Evolutionary conservation across 331 rosid genomes (phyloP).

Genomic region (Rosa hybrid): DNA sequence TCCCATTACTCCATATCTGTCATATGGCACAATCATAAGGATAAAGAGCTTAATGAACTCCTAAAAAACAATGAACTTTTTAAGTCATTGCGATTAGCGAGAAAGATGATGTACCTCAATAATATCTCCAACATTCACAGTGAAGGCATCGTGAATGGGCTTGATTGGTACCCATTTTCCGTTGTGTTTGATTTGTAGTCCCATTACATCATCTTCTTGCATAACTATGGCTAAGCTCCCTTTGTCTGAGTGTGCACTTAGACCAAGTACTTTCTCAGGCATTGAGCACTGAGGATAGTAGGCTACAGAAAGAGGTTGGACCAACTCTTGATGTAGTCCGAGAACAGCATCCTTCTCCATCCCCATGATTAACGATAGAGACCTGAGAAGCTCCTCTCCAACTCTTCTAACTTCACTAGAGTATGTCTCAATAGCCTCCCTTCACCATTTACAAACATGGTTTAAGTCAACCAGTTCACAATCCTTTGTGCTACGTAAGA

Average conservation of each 20-base stretch:
- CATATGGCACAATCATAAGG: neutral
- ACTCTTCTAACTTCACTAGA: slow-evolving; percentile 30
- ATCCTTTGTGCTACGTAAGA: neutral
- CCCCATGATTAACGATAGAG: slow-evolving; percentile 37
- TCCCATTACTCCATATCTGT: slow-evolving; percentile 34
- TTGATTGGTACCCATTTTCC: slow-evolving; percentile 42
- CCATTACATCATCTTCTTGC: slow-evolving; percentile 34
- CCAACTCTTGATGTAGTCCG: slow-evolving; percentile 31
- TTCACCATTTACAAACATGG: neutral
- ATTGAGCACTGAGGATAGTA: slow-evolving; percentile 41
- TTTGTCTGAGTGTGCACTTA: slow-evolving; percentile 41
- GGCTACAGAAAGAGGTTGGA: slow-evolving; percentile 29
- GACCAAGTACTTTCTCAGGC: slow-evolving; percentile 39
- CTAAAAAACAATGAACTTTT: neutral
- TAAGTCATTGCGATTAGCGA: no score
- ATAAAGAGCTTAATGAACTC: neutral
- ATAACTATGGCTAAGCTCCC: slow-evolving; percentile 35
- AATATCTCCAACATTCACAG: slow-evolving; percentile 43
- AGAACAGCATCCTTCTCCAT: slow-evolving; percentile 32
- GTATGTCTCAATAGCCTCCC: slow-evolving; percentile 23
- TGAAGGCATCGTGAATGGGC: slow-evolving; percentile 32
- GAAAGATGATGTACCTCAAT: slow-evolving; percentile 27
- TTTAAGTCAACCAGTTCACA: neutral
- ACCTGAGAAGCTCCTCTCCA: slow-evolving; percentile 25
- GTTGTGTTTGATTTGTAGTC: slow-evolving; percentile 34